phyloP scores from a whole-genome alignment of 106 monocot species.

The Allium fistulosum region DNA sequence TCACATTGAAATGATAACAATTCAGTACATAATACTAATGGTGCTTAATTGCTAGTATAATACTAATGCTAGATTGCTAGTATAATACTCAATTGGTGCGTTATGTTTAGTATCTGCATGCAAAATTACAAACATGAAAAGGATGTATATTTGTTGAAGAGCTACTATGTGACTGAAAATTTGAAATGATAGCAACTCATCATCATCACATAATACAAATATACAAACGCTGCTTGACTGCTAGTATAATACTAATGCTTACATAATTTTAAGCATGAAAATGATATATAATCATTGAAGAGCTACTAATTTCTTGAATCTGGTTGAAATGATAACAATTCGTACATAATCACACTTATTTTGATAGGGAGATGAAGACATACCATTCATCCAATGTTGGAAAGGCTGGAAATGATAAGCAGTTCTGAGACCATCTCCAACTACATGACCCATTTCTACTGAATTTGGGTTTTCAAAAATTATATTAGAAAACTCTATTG shows the following conservation, averaged over 20 bases:
- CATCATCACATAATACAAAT: not conserved
- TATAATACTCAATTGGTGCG: no score
- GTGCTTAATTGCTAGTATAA: no score
- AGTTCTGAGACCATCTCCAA: slow-evolving; percentile 16
- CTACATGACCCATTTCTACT: not conserved
- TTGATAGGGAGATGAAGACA: not conserved
- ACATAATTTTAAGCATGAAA: not conserved
- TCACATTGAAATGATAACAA: not conserved
- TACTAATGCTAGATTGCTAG: no score
- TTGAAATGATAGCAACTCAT: no score
- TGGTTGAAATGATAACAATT: not conserved
- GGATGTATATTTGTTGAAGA: no score
- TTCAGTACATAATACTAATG: not conserved
- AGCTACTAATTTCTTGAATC: not conserved
- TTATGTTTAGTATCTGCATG: no score
- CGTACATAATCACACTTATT: not conserved
- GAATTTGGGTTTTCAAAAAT: not conserved
- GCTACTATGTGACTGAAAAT: no score
- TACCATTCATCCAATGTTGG: slow-evolving; percentile 34
- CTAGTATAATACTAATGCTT: not conserved
- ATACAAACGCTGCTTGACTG: not conserved
- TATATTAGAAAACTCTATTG: not conserved
- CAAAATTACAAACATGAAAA: no score
- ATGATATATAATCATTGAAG: not conserved
- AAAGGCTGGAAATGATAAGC: slow-evolving; percentile 40